phyloP scores from a whole-genome alignment of 345 rosid species.

The Carallia brachiata region DNA sequence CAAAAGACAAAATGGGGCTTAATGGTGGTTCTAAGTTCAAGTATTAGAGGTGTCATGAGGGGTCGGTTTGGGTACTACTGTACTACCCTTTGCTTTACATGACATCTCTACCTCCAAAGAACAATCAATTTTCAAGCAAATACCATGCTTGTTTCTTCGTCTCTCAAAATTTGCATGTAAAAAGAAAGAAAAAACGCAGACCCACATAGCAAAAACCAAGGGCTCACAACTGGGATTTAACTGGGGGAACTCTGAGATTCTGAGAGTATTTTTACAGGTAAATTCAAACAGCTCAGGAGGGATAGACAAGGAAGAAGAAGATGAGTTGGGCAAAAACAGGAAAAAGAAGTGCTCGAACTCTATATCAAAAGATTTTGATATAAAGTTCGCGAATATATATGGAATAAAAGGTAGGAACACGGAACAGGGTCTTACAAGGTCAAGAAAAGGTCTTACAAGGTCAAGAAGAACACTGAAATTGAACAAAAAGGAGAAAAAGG shows the following conservation, averaged over 20 bases:
- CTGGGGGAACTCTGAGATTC: slow-evolving; percentile 6
- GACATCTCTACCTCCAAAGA: neutral
- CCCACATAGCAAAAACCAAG: neutral
- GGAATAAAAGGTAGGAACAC: neutral
- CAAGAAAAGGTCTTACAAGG: slow-evolving; percentile 99
- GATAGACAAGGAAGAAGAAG: slow-evolving; percentile 90
- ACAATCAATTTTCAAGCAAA: neutral
- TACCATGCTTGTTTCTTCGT: neutral
- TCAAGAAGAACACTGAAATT: slow-evolving; percentile 57
- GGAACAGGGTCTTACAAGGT: slow-evolving; percentile 82
- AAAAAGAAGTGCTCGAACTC: slow-evolving; percentile 9
- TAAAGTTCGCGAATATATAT: neutral
- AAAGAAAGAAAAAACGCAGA: neutral
- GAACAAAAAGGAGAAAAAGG: neutral
- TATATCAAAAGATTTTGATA: slow-evolving; percentile 12
- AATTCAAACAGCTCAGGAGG: slow-evolving; percentile 79
- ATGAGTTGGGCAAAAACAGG: slow-evolving; percentile 46
- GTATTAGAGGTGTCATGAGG: no score
- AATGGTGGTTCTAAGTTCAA: no score
- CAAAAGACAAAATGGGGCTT: slow-evolving; percentile 1
- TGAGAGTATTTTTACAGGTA: neutral
- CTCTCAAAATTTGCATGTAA: neutral
- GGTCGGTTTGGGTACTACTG: neutral
- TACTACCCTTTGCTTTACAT: neutral
- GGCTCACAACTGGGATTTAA: neutral